A percentile compares a stretch with the other conserved stretches of the same genome.
These are phyloP conservation scores for Pyrrhoderma lamaoense DNA, from an alignment of 1,284 basidiomycete species.

Conservation along the genomic window DNA sequence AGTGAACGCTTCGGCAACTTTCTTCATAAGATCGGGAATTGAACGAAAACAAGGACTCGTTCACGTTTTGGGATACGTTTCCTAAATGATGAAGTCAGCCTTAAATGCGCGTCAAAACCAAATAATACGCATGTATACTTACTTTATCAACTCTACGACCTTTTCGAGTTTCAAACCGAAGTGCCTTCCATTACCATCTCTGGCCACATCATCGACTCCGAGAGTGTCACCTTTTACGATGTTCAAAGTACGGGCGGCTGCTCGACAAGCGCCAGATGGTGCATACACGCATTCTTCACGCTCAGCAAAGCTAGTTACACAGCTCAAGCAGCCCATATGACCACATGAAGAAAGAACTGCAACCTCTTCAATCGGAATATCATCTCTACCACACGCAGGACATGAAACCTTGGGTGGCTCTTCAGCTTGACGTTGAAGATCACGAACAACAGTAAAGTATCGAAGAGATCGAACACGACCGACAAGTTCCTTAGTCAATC, in stretches of 20 bases:
- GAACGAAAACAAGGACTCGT: constrained; percentile 85
- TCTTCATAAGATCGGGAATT: constrained; percentile 89
- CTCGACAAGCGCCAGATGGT: constrained; percentile 59
- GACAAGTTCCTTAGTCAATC: constrained; percentile 79
- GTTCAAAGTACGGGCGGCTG: constrained; percentile 67
- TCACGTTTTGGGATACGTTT: constrained; percentile 66
- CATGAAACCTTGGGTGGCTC: constrained; percentile 52
- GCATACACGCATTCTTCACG: constrained; percentile 78
- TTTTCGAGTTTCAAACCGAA: constrained; percentile 87
- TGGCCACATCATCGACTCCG: constrained; percentile 73
- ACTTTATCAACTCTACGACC: constrained; percentile 79
- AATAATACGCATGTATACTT: no score
- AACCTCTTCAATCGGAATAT: constrained; percentile 60
- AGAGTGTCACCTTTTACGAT: constrained; percentile 77
- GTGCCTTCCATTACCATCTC: constrained; percentile 67
- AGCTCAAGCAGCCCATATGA: constrained; percentile 74
- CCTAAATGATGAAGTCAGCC: no score
- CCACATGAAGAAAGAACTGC: constrained; percentile 87
- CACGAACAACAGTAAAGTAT: constrained; percentile 86
- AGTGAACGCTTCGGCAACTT: constrained; percentile 77
- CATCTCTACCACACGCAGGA: constrained; percentile 48
- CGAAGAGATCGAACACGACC: constrained; percentile 83
- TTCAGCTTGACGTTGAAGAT: constrained; percentile 71
- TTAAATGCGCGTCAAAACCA: no score
- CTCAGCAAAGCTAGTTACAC: constrained; percentile 66